These are phyloP conservation scores for Populus hybrid DNA, from an alignment of 441 rosid species.

Conservation along the genomic window DNA sequence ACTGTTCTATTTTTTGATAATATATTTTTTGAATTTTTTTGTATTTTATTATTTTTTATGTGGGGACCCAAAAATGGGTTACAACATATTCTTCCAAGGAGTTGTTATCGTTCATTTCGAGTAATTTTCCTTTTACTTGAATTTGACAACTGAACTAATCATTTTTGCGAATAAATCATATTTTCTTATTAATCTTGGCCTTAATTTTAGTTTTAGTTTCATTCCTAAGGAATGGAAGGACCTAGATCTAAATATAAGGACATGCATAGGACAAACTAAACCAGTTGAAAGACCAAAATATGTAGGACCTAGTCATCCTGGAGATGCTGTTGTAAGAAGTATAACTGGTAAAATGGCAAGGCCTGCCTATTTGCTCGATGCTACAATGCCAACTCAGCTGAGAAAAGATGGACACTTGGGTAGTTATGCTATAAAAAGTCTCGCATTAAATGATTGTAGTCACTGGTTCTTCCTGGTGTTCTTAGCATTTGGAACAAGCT, in stretches of 20 bases:
- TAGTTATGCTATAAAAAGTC: conserved; percentile 34
- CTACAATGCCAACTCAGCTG: conserved; percentile 55
- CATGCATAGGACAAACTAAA: conserved; percentile 52
- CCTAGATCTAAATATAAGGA: conserved; percentile 41
- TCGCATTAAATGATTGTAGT: conserved; percentile 64
- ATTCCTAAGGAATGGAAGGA: conserved; percentile 73
- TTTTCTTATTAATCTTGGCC: neutral
- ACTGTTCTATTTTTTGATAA: no score
- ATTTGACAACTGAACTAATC: neutral
- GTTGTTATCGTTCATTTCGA: conserved; percentile 65
- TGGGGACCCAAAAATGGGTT: no score
- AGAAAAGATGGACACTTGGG: conserved; percentile 81
- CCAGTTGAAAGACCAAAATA: conserved; percentile 49
- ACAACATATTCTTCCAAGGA: conserved; percentile 49
- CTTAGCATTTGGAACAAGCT: conserved; percentile 81
- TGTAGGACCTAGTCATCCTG: conserved; percentile 46
- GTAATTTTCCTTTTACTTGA: conserved; percentile 29
- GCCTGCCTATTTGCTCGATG: conserved; percentile 55
- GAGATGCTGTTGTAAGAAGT: conserved; percentile 50
- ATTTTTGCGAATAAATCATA: no score
- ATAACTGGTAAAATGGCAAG: conserved; percentile 40
- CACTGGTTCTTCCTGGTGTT: conserved; percentile 81
- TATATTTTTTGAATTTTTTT: no score
- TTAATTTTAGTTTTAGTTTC: neutral
- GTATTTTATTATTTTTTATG: no score